Conservation (phyloP, 345 rosid genomes). For the Populus nigra region DNA sequence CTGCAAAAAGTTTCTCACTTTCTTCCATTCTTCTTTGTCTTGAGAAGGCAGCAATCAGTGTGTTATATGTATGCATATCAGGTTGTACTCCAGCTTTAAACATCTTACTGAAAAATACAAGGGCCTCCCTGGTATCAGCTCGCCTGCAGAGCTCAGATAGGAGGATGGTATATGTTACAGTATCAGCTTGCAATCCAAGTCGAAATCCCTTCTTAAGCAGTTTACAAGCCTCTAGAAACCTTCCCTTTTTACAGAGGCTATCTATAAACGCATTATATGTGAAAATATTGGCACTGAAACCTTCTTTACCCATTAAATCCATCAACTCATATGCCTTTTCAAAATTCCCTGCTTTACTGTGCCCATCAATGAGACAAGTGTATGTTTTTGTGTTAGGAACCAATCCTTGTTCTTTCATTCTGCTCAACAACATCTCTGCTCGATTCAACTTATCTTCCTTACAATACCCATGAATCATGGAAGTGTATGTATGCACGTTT, state of each 20-base stretch:
- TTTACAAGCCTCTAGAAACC: conserved; percentile 58
- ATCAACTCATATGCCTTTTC: conserved; percentile 69
- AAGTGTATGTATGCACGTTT: conserved; percentile 72
- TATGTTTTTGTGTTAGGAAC: conserved; percentile 68
- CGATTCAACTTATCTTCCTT: conserved; percentile 71
- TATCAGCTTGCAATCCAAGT: conserved; percentile 63
- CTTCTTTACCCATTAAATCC: conserved; percentile 62
- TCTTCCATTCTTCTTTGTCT: conserved; percentile 64
- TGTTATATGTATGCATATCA: conserved; percentile 63
- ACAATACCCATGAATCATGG: conserved; percentile 86
- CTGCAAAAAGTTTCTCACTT: conserved; percentile 57
- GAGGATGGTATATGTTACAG: conserved; percentile 77
- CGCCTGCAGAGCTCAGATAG: conserved; percentile 66
- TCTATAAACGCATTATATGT: conserved; percentile 58
- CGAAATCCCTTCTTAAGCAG: conserved; percentile 48
- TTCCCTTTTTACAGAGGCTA: conserved; percentile 65
- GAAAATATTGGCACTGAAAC: conserved; percentile 58
- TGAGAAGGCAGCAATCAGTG: conserved; percentile 64
- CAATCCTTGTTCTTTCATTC: conserved; percentile 86
- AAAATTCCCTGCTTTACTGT: conserved; percentile 67
- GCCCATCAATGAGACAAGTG: conserved; percentile 67
- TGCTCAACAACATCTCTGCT: conserved; percentile 75
- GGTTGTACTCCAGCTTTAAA: conserved; percentile 54
- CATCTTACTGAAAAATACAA: conserved; percentile 62
- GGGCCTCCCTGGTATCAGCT: conserved; percentile 45